Evolutionary conservation across 768 basidiomycete genomes (phyloP), one percentile per base, ranked within the genome.

Genomic region (Agaricus blazei): DNA sequence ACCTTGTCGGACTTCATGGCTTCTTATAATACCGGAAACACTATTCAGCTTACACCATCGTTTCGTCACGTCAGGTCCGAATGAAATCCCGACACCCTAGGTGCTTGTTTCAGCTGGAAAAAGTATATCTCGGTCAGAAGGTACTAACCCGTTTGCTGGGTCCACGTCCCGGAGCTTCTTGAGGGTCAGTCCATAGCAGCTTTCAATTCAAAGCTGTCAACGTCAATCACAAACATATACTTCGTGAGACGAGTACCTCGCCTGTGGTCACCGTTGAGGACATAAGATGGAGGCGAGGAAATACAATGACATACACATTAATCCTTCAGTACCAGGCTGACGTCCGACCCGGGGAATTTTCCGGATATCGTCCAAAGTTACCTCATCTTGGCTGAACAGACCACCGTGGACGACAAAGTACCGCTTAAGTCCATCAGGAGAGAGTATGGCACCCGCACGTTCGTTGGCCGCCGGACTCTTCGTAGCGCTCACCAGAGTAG

Each of bases 401-500:
- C 97, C 97, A 9, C 97, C 96, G 64, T 99, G 97, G 4, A 96
- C 92, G 59, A 98, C 84, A 62, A 97, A 96, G 72, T 88, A 97
- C 28, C 95, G 85, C 67, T 92, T 94, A 51, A 75, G 68, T 8
- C 93, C 94, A 53, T 90, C 76, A 1, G 89, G 81, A 14, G 90
- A 90, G 27, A 99, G 75, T 58, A 98, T 97, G 3, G 84, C 75
- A 8, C 74, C 73, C 24, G 69, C 61, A 15, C 67, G 67, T 41
- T 67, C 68, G 51, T 71, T 68, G 50, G 68, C 66, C 40, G 71
- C 62, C 5, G 80, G 75, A 40, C 82, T 85, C 67, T 80, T 79
- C 1, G 90, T 85, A 19, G 92, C 85, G 61, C 77, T 82, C 51
- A 99, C 70, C 46, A 98, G 79, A 4, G 94, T 95, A 19, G 93